phyloP scores from a whole-genome alignment of 192 early-diverging fungal species.

The Polychytrium aggregatum region DNA sequence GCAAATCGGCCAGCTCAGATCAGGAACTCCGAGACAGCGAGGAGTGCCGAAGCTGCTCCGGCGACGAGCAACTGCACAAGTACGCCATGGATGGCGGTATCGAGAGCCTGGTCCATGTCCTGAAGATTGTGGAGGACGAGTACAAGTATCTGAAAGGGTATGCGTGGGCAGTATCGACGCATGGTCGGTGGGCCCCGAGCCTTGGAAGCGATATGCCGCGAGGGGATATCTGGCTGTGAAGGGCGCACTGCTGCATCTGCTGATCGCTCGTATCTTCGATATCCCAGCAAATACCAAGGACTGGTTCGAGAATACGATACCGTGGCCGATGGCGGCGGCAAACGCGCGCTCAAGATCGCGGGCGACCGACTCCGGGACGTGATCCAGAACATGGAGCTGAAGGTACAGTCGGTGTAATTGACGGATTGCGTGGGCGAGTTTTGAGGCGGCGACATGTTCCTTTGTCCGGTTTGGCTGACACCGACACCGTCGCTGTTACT shows the following conservation, averaged over 20 bases:
- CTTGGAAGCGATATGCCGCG: neutral
- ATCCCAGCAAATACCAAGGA: conserved; percentile 27
- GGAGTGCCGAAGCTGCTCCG: neutral
- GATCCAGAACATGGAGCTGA: conserved; percentile 37
- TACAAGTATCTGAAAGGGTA: conserved; percentile 28
- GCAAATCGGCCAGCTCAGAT: neutral
- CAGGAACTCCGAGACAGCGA: too few species aligned
- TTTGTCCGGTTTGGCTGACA: too few species aligned
- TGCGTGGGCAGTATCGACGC: neutral
- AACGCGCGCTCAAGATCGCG: conserved; percentile 17
- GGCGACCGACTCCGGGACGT: conserved; percentile 35
- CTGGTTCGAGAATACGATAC: conserved; percentile 35
- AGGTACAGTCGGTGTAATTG: conserved; percentile 24
- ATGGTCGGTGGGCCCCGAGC: too few species aligned
- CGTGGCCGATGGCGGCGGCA: conserved; percentile 8
- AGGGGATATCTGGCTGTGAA: neutral
- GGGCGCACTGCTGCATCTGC: neutral
- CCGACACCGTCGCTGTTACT: too few species aligned
- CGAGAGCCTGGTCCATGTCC: conserved; percentile 17
- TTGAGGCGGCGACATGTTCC: too few species aligned
- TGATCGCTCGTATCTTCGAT: neutral
- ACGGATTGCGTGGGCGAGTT: too few species aligned
- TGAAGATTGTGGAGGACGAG: conserved; percentile 27
- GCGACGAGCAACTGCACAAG: neutral
- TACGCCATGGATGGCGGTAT: conserved; percentile 3